These are phyloP conservation scores for Nasturtium officinale DNA, from an alignment of 345 rosid genomes.

Conservation along the genomic window DNA sequence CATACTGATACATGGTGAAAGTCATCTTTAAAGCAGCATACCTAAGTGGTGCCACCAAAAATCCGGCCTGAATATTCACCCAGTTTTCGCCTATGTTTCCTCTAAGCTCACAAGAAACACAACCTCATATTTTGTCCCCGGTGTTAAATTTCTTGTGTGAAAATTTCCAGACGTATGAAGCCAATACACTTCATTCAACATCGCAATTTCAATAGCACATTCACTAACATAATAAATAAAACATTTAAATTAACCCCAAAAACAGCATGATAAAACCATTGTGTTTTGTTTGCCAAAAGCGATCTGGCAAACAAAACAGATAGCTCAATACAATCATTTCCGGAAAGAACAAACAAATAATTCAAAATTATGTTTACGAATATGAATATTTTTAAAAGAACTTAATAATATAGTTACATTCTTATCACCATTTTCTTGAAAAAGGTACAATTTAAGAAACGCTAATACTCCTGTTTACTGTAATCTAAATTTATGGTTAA, in stretches of 20 bases:
- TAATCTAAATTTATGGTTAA: background rate
- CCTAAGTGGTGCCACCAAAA: slow-evolving; percentile 19
- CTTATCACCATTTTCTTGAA: too few species aligned
- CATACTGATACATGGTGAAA: slow-evolving; percentile 48
- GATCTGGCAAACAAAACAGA: background rate
- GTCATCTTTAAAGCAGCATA: slow-evolving; percentile 42
- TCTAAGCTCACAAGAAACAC: too few species aligned
- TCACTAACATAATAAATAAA: background rate
- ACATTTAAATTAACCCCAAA: background rate
- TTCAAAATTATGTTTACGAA: background rate
- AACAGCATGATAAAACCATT: background rate
- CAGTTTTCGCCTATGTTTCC: too few species aligned
- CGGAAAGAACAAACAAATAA: background rate
- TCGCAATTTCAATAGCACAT: too few species aligned
- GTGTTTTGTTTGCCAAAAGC: background rate
- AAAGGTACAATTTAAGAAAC: too few species aligned
- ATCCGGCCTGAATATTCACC: too few species aligned
- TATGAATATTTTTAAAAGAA: background rate
- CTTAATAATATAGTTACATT: too few species aligned
- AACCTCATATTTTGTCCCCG: too few species aligned
- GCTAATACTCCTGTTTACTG: too few species aligned
- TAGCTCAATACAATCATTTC: background rate
- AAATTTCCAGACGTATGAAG: too few species aligned
- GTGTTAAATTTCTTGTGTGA: too few species aligned
- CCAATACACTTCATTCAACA: too few species aligned